Evolutionary conservation across 495 filamentous ascomycete species (phyloP), one percentile per base, ranked within the genome.

Genomic region (Lophiostoma macrostomum): DNA sequence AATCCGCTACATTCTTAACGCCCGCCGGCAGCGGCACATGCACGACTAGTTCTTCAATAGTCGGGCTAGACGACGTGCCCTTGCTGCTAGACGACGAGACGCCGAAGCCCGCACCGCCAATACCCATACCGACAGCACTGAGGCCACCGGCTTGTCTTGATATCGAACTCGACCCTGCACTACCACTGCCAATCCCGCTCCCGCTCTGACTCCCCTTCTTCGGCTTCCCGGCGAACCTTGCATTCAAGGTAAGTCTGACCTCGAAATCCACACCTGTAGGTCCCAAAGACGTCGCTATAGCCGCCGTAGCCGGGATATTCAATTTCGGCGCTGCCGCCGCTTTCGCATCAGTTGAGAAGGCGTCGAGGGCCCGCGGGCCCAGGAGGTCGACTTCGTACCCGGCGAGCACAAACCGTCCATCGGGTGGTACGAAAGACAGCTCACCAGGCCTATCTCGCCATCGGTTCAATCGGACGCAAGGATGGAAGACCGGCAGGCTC

Each of bases 301-400:
- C 87, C 13, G 95, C 73, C 22, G 76, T 77, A 0, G 91, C 87
- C 0, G 93, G 93, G 5, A 98, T 70, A 51, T 88, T 86, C 2
- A 96, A 71, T 63, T 81, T 86, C 40, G 82, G 68, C 16, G 71
- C 58, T 25, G 53, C 69, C 20, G 70, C 67, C 27, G 24, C 27
- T 23, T 52, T 63, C 0, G 32, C 34, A 8, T 52, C 43, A 4
- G 62, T 47, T 3, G 64, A 53, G 18, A 56, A 58, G 12, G 37
- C 23, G 14, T 51, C 40, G 11, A 68, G 60, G 23, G 42, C 53
- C 25, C 59, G 58, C 5, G 54, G 25, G n/a, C 65, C 67, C 19
- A 98, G 75, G 19, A 98, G 75, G 70, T 97, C 87, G 28, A 95
- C 90, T 67, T 95, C 93, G 62, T 98, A 98, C 3, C 91, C 90